Conservation (phyloP, 352 stramenopile genomes). For the Phytophthora colocasiae region DNA sequence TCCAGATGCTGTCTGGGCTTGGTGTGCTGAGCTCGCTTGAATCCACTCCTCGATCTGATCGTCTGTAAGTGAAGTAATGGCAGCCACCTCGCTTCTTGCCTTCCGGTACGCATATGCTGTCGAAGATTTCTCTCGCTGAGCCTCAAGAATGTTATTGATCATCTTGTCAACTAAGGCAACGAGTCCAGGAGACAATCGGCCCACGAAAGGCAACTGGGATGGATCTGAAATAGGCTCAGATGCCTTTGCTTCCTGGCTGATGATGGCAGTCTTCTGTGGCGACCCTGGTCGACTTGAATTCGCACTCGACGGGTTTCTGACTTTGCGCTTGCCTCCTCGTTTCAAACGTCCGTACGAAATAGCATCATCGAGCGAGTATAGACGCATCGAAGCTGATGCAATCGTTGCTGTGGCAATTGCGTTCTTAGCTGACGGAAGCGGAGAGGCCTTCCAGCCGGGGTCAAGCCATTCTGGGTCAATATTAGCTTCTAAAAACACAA, state of each 20-base stretch:
- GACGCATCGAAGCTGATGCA: conserved; percentile 73
- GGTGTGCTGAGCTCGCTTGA: conserved; percentile 35
- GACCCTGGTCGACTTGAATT: conserved; percentile 39
- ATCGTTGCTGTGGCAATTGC: conserved; percentile 68
- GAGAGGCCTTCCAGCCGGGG: conserved; percentile 74
- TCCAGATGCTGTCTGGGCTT: conserved; percentile 18
- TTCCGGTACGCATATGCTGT: conserved; percentile 55
- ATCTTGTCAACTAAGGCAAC: conserved; percentile 54
- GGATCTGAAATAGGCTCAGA: conserved; percentile 37
- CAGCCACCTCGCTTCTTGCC: conserved; percentile 59
- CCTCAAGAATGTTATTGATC: conserved; percentile 57
- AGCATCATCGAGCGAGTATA: conserved; percentile 82
- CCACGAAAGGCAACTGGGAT: conserved; percentile 62
- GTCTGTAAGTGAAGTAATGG: conserved; percentile 66
- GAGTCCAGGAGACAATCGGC: conserved; percentile 40
- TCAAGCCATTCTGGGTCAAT: conserved; percentile 85
- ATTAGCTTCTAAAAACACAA: conserved; percentile 78
- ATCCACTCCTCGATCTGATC: conserved; percentile 77
- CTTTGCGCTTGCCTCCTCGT: conserved; percentile 58
- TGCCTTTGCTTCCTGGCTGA: conserved; percentile 33
- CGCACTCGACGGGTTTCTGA: conserved; percentile 35
- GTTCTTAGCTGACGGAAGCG: conserved; percentile 65
- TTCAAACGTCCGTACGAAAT: conserved; percentile 77
- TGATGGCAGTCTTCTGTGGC: conserved; percentile 41
- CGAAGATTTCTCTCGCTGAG: conserved; percentile 62